Conservation (phyloP, 495 filamentous ascomycete genomes). For the Penicillium odoratum region DNA sequence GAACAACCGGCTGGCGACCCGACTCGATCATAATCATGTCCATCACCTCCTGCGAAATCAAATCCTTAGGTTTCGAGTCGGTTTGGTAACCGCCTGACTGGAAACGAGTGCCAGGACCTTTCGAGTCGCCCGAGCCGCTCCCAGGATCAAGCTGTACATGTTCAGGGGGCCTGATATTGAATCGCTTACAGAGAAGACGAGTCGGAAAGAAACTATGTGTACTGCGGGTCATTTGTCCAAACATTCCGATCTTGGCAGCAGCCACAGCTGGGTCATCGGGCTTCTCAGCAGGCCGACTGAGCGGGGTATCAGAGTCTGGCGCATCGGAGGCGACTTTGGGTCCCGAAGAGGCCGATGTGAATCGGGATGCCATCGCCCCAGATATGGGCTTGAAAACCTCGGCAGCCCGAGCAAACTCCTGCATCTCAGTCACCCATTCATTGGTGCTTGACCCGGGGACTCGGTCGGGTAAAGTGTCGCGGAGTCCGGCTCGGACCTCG, state of each 20-base stretch:
- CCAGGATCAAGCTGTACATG: constrained; percentile 65
- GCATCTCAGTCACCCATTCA: constrained; percentile 77
- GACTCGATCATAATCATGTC: constrained; percentile 38
- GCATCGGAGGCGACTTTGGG: constrained; percentile 46
- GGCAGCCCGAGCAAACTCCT: constrained; percentile 86
- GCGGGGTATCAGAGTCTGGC: constrained; percentile 39
- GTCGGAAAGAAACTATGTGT: constrained; percentile 75
- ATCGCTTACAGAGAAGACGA: constrained; percentile 86
- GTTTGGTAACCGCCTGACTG: constrained; percentile 39
- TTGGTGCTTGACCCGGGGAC: constrained; percentile 57
- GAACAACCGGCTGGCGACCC: constrained; percentile 21
- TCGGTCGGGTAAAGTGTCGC: constrained; percentile 59
- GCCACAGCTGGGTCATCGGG: constrained; percentile 77
- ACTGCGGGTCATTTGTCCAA: constrained; percentile 79
- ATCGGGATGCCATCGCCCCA: constrained; percentile 87
- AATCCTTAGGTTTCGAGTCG: constrained; percentile 30
- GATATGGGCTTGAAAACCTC: constrained; percentile 91
- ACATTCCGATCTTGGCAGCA: constrained; percentile 92
- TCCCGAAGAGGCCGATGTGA: constrained; percentile 68
- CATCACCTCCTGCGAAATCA: constrained; percentile 45
- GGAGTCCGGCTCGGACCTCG: constrained; percentile 70
- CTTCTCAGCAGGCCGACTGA: constrained; percentile 61
- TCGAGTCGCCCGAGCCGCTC: constrained; percentile 26
- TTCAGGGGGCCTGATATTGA: constrained; percentile 76
- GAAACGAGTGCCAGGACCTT: constrained; percentile 30